Evolutionary conservation across 1,284 basidiomycete genomes (phyloP).

Genomic region (Vanrija sp.): DNA sequence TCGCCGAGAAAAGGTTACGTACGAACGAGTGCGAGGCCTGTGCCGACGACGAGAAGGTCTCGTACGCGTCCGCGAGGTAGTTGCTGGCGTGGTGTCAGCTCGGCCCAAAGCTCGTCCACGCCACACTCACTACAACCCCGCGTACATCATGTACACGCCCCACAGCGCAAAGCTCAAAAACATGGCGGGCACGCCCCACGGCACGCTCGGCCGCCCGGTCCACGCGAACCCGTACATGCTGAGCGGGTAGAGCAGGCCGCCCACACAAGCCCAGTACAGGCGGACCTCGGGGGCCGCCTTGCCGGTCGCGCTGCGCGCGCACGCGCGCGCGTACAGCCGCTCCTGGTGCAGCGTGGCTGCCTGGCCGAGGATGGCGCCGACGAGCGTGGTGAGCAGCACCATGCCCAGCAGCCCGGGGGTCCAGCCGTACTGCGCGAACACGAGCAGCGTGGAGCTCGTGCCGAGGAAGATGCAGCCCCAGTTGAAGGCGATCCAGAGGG

Average conservation of each 20-base stretch:
- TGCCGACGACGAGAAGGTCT: constrained; percentile 46
- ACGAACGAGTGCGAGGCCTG: constrained; percentile 47
- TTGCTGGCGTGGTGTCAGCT: constrained; percentile 19
- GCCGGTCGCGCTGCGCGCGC: constrained; percentile 30
- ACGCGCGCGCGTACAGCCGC: constrained; percentile 28
- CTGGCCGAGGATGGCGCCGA: constrained; percentile 68
- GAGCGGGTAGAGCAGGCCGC: constrained; percentile 42
- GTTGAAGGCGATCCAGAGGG: constrained; percentile 50
- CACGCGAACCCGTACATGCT: constrained; percentile 39
- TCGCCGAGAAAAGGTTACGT: constrained; percentile 38
- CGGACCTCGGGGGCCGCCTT: constrained; percentile 51
- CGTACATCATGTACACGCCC: constrained; percentile 41
- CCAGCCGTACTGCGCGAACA: constrained; percentile 41
- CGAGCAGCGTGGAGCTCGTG: constrained; percentile 29
- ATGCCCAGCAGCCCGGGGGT: constrained; percentile 29
- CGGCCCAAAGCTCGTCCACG: too few species aligned
- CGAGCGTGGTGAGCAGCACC: constrained; percentile 44
- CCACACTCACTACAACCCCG: constrained; percentile 38
- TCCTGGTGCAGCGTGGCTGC: constrained; percentile 57
- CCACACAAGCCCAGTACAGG: constrained; percentile 47
- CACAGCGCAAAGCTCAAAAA: constrained; percentile 25
- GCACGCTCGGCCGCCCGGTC: constrained; percentile 33
- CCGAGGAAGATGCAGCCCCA: constrained; percentile 45
- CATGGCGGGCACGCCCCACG: constrained; percentile 39
- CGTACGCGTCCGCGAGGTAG: constrained; percentile 45